phyloP scores from a whole-genome alignment of 495 filamentous ascomycete genomes.

The Rusavskia elegans region DNA sequence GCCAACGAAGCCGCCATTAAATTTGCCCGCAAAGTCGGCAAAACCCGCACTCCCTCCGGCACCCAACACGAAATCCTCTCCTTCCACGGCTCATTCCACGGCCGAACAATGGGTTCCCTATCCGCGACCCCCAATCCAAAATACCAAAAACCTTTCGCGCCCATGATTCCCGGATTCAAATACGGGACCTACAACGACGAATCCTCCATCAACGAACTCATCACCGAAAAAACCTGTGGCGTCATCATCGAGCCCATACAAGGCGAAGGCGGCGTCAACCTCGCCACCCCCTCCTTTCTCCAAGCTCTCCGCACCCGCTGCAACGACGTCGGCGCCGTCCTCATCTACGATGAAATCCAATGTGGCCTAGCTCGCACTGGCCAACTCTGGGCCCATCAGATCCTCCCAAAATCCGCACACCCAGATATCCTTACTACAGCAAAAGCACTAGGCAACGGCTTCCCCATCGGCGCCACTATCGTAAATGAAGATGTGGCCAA shows the following conservation, averaged over 20 bases:
- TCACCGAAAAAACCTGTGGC: slow-evolving; percentile 75
- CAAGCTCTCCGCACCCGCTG: slow-evolving; percentile 61
- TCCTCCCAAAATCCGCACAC: slow-evolving; percentile 59
- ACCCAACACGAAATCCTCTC: slow-evolving; percentile 72
- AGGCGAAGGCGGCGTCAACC: slow-evolving; percentile 85
- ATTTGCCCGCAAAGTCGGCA: slow-evolving; percentile 83
- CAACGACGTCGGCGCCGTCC: slow-evolving; percentile 69
- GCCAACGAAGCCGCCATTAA: slow-evolving; percentile 98
- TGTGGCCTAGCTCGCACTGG: slow-evolving; percentile 83
- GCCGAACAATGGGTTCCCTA: slow-evolving; percentile 82
- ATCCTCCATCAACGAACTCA: slow-evolving; percentile 45
- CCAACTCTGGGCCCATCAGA: slow-evolving; percentile 70
- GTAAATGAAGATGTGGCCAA: slow-evolving; percentile 55
- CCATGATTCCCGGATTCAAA: slow-evolving; percentile 86
- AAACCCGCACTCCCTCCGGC: slow-evolving; percentile 50
- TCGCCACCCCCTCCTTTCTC: slow-evolving; percentile 69
- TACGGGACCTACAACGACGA: slow-evolving; percentile 80
- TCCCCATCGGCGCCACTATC: slow-evolving; percentile 85
- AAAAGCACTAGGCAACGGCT: slow-evolving; percentile 92
- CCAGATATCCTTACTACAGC: slow-evolving; percentile 89
- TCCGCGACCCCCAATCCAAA: slow-evolving; percentile 97
- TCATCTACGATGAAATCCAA: slow-evolving; percentile 95
- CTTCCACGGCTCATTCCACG: slow-evolving; percentile 86
- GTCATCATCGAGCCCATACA: slow-evolving; percentile 98
- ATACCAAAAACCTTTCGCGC: slow-evolving; percentile 86